Conservation (phyloP, 1,284 basidiomycete species). For the Ustilago sp. region DNA sequence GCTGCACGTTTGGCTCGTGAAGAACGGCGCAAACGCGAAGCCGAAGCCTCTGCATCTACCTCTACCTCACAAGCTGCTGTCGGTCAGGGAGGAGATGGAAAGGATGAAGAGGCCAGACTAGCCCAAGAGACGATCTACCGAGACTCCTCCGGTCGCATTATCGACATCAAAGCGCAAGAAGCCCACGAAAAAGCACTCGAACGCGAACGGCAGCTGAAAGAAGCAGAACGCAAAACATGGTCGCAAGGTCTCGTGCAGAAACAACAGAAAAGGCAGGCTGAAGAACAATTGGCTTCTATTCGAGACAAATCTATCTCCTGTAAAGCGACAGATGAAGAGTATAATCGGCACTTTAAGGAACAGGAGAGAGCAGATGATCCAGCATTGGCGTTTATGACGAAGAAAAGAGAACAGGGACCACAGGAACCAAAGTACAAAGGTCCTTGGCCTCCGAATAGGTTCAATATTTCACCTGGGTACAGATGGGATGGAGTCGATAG, state of each 20-base stretch:
- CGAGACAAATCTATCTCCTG: slow-evolving; percentile 13
- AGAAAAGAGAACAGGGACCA: slow-evolving; percentile 76
- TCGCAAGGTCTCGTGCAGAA: slow-evolving; percentile 82
- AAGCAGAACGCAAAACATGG: slow-evolving; percentile 94
- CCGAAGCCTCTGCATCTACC: slow-evolving; percentile 1
- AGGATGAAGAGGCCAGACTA: slow-evolving; percentile 69
- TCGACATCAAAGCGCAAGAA: slow-evolving; percentile 84
- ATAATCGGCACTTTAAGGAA: slow-evolving; percentile 84
- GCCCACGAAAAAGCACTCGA: slow-evolving; percentile 78
- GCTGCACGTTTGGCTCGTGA: slow-evolving; percentile 47
- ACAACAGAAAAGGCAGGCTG: slow-evolving; percentile 75
- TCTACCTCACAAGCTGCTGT: background rate
- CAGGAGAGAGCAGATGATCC: slow-evolving; percentile 93
- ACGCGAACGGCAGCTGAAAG: slow-evolving; percentile 70
- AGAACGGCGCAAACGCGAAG: slow-evolving; percentile 12
- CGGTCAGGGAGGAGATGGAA: slow-evolving; percentile 69
- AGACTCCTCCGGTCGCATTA: slow-evolving; percentile 85
- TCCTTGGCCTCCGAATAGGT: slow-evolving; percentile 90
- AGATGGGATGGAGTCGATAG: slow-evolving; percentile 84
- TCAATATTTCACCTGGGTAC: slow-evolving; percentile 92
- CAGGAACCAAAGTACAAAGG: slow-evolving; percentile 85
- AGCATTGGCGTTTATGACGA: slow-evolving; percentile 89
- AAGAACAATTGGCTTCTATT: slow-evolving; percentile 14
- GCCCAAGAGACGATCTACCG: slow-evolving; percentile 91
- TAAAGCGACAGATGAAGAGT: slow-evolving; percentile 80